Percentiles rank a stretch among this genome's conserved stretches.
phyloP scores from a whole-genome alignment of 352 stramenopile genomes.

The Hyphochytrium catenoides region DNA sequence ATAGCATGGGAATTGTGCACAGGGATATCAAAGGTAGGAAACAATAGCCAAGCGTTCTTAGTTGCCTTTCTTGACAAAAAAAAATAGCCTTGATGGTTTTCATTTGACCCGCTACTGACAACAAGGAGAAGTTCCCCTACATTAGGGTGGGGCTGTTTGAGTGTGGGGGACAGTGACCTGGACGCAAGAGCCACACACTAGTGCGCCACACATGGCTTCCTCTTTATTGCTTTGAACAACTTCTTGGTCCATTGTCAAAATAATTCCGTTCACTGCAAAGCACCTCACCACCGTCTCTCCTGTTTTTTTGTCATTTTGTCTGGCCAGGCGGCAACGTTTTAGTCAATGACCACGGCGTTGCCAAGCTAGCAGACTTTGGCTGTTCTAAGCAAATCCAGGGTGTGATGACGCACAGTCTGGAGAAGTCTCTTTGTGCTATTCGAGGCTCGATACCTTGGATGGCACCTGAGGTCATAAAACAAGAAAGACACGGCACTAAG shows the following conservation, averaged over 20 bases:
- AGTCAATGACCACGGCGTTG: conserved; percentile 53
- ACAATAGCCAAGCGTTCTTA: too few species aligned
- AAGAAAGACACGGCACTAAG: conserved; percentile 40
- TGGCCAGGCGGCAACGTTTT: conserved; percentile 66
- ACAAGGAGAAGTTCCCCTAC: too few species aligned
- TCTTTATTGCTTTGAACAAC: neutral
- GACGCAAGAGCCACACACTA: too few species aligned
- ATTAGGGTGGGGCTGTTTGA: too few species aligned
- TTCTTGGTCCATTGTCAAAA: neutral
- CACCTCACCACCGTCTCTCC: too few species aligned
- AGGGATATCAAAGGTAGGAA: conserved; percentile 78
- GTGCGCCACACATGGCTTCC: too few species aligned
- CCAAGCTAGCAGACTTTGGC: conserved; percentile 68
- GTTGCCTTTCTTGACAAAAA: too few species aligned
- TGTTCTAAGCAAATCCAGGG: conserved; percentile 61
- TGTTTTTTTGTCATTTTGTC: too few species aligned
- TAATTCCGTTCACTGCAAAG: neutral
- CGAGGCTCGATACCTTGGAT: conserved; percentile 61
- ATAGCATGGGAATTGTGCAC: conserved; percentile 72
- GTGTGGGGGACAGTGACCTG: too few species aligned
- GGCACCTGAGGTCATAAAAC: conserved; percentile 37
- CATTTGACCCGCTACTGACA: too few species aligned
- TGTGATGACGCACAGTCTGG: conserved; percentile 43
- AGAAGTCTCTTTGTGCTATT: conserved; percentile 49
- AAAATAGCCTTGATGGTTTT: too few species aligned